Conservation (phyloP, 768 basidiomycete species). For the Cubamyces lactineus region DNA sequence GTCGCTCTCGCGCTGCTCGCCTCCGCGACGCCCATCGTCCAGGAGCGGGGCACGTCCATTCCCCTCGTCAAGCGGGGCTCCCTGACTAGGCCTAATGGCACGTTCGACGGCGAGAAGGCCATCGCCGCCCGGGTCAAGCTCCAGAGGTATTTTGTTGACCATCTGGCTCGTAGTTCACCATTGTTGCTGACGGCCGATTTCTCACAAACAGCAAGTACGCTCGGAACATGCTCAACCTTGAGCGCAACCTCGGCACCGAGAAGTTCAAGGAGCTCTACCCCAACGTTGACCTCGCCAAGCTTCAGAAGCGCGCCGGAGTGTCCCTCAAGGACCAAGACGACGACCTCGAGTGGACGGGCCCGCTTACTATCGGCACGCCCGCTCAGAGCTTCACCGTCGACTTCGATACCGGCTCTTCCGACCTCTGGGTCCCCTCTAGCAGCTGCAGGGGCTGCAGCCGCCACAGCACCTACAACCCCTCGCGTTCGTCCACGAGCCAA, state of each 20-base stretch:
- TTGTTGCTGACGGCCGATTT: background rate
- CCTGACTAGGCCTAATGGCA: slow-evolving; percentile 21
- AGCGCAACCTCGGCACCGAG: slow-evolving; percentile 17
- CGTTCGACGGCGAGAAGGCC: slow-evolving; percentile 16
- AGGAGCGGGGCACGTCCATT: slow-evolving; percentile 6
- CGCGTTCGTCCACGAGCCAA: slow-evolving; percentile 29
- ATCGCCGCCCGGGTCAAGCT: slow-evolving; percentile 3
- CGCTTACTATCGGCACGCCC: slow-evolving; percentile 19
- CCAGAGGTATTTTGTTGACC: slow-evolving; percentile 9
- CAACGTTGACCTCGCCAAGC: background rate
- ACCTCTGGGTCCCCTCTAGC: slow-evolving; percentile 31
- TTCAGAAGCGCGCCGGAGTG: slow-evolving; percentile 9
- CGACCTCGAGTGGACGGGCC: slow-evolving; percentile 16
- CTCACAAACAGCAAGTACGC: slow-evolving; percentile 20
- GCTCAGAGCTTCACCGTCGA: slow-evolving; percentile 22
- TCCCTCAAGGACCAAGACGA: slow-evolving; percentile 13
- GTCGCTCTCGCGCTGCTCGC: slow-evolving; percentile 29
- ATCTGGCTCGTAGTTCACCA: background rate
- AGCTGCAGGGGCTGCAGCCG: slow-evolving; percentile 25
- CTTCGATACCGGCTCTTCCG: slow-evolving; percentile 31
- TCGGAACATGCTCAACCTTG: slow-evolving; percentile 24
- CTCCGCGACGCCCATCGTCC: slow-evolving; percentile 22
- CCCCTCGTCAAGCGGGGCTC: slow-evolving; percentile 22
- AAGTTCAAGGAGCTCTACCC: slow-evolving; percentile 9
- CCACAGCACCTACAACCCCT: slow-evolving; percentile 26